These are phyloP conservation scores for Rhodotorula graminis DNA, from an alignment of 768 basidiomycete species.

Conservation along the genomic window DNA sequence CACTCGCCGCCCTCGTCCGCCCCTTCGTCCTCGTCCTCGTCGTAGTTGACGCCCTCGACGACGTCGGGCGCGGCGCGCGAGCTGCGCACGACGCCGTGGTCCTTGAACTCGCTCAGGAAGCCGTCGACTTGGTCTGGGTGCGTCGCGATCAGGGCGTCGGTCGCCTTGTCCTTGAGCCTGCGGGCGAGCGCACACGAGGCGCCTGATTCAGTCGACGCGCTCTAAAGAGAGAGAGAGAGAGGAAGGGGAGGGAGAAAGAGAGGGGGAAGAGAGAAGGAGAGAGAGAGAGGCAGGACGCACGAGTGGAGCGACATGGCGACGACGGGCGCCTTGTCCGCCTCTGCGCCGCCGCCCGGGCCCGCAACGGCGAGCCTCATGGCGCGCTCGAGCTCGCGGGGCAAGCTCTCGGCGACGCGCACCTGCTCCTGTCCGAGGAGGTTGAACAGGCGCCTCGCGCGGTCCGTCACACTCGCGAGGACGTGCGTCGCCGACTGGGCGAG, in stretches of 20 bases:
- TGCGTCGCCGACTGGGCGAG: slow-evolving; percentile 58
- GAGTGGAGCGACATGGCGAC: slow-evolving; percentile 49
- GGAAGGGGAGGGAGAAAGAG: neutral
- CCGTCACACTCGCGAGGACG: slow-evolving; percentile 78
- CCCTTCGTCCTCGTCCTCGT: slow-evolving; percentile 20
- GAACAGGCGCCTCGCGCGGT: slow-evolving; percentile 80
- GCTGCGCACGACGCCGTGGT: slow-evolving; percentile 75
- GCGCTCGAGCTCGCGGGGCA: slow-evolving; percentile 40
- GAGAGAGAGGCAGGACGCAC: slow-evolving; percentile 1
- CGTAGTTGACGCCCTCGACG: slow-evolving; percentile 51
- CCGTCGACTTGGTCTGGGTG: slow-evolving; percentile 78
- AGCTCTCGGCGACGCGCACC: slow-evolving; percentile 58
- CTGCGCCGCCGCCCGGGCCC: slow-evolving; percentile 2
- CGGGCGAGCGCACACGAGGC: slow-evolving; percentile 43
- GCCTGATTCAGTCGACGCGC: neutral
- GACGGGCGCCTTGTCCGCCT: slow-evolving; percentile 30
- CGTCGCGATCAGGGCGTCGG: slow-evolving; percentile 80
- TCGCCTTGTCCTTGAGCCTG: slow-evolving; percentile 65
- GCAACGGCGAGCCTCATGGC: slow-evolving; percentile 8
- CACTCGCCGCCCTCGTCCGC: slow-evolving; percentile 52
- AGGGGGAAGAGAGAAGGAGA: too few species aligned
- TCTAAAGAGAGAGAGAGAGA: neutral
- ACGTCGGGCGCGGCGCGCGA: slow-evolving; percentile 45
- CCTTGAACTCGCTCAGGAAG: slow-evolving; percentile 80
- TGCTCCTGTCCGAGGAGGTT: slow-evolving; percentile 64